Evolutionary conservation across 129 eudicot species (phyloP), one percentile per base, ranked within the genome.

Genomic region (Flaveria ramosissima): DNA sequence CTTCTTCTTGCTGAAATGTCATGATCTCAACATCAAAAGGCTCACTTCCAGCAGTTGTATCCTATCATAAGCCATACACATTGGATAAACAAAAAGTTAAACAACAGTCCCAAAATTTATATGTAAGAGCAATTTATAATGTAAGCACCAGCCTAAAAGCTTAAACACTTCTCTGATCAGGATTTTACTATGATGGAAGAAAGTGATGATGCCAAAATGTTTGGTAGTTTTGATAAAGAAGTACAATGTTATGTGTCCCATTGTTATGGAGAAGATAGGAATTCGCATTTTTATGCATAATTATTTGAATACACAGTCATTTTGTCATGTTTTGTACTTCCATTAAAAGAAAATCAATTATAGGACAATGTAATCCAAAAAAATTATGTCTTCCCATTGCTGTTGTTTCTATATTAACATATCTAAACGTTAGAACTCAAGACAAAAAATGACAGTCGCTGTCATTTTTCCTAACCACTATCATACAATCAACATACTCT

Each of bases 1-100:
- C 98, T 78, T 90, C 98, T 80, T 92, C 96, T 78, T 74, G 75
- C 72, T 81, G 80, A 75, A 88, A 92, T 9, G 85, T 83, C 98
- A 92, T 92, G 32, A 86, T 89, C 32, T 93, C 96, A 30, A 77
- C 85, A 80, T 65, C 91, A 81, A 86, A 93, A 11, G 79, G 76
- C 27, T 90, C 96, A 24, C 65, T 80, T 65, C 60, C 85, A 69
- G 85, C 69, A 45, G 70, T 14, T 4, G 72, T 16, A 42, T 81
- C 95, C 90, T 89, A 30, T 52, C 65, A 24, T 51, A 84, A 59
- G 23, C 20, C 53, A 83, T 46, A 62, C n/a, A 47, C 73, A 2
- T 56, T 61, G 66, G 32, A 77, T 43, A 73, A 53, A 73, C 23
- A 73, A 74, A 26, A 53, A 56, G 50, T 74, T 46, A 66, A 65